Evolutionary conservation across 768 basidiomycete genomes (phyloP).

Genomic region (Tylopilus balloui): DNA sequence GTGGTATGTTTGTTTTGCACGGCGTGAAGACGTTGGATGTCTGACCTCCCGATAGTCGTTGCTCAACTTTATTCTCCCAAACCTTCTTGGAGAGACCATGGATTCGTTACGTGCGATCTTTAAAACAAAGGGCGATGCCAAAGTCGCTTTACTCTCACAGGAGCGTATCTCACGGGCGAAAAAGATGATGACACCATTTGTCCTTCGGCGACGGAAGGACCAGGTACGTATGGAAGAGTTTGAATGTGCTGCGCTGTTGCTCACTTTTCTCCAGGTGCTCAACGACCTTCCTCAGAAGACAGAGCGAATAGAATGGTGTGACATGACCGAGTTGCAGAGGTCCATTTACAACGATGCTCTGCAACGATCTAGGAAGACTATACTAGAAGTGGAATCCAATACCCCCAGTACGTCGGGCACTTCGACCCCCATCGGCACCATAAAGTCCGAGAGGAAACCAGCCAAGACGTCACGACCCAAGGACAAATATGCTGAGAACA

Average conservation of each 20-base stretch:
- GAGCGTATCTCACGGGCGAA: slow-evolving; percentile 93
- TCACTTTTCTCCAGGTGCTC: slow-evolving; percentile 56
- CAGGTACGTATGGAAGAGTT: slow-evolving; percentile 49
- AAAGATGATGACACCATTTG: slow-evolving; percentile 99
- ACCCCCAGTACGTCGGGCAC: slow-evolving; percentile 30
- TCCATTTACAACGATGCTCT: slow-evolving; percentile 84
- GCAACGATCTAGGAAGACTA: slow-evolving; percentile 76
- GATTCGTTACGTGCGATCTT: slow-evolving; percentile 88
- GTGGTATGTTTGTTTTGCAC: slow-evolving; percentile 53
- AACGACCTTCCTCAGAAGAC: slow-evolving; percentile 90
- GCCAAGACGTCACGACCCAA: slow-evolving; percentile 42
- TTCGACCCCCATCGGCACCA: slow-evolving; percentile 25
- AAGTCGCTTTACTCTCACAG: slow-evolving; percentile 81
- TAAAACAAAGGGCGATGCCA: slow-evolving; percentile 93
- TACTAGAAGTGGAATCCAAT: slow-evolving; percentile 44
- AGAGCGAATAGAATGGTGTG: slow-evolving; percentile 93
- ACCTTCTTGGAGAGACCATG: slow-evolving; percentile 76
- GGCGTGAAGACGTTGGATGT: slow-evolving; percentile 2
- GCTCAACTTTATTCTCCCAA: slow-evolving; percentile 95
- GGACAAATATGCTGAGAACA: slow-evolving; percentile 77
- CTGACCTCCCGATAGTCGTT: slow-evolving; percentile 59
- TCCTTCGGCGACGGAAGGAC: slow-evolving; percentile 93
- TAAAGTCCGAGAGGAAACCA: slow-evolving; percentile 29
- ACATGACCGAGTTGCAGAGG: slow-evolving; percentile 79
- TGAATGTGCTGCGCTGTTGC: background rate